Percentiles rank a stretch among this genome's conserved stretches.
Conservation (phyloP, 306 rosid genomes). For the Argentina anserina region DNA sequence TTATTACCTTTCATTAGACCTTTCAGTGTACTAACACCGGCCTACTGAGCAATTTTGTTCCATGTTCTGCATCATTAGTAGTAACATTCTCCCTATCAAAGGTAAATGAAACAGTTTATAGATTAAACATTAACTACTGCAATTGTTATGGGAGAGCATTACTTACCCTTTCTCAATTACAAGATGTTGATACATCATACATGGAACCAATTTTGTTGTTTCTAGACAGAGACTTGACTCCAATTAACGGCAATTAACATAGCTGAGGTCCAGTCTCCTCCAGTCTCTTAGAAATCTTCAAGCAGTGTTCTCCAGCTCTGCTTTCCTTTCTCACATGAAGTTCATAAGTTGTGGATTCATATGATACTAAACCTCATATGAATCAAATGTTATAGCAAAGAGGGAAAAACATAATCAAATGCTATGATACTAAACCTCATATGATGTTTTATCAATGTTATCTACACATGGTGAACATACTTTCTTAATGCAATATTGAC, state of each 20-base stretch:
- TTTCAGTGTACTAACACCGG: conserved; percentile 29
- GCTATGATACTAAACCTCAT: neutral
- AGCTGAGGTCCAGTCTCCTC: conserved; percentile 32
- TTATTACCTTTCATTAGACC: conserved; percentile 31
- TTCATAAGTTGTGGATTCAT: conserved; percentile 35
- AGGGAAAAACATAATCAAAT: too few species aligned
- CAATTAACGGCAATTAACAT: conserved; percentile 32
- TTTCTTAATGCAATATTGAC: neutral
- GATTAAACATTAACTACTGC: conserved; percentile 20
- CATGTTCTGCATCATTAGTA: conserved; percentile 34
- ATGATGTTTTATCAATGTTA: neutral
- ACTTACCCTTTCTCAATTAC: conserved; percentile 43
- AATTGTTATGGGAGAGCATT: conserved; percentile 20
- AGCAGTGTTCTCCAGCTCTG: conserved; percentile 29
- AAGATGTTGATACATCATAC: conserved; percentile 30
- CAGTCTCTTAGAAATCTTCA: conserved; percentile 26
- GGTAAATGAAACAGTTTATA: conserved; percentile 22
- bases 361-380: too few species aligned
- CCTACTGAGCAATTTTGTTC: conserved; percentile 32
- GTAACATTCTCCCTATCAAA: conserved; percentile 38
- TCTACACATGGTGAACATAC: neutral
- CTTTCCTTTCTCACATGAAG: conserved; percentile 28
- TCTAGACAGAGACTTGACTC: conserved; percentile 38
- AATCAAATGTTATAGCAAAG: conserved; percentile 48
- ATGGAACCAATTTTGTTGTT: conserved; percentile 30